Evolutionary conservation across 2,329 filamentous ascomycete genomes (phyloP), one percentile per base, ranked within the genome.

Genomic region (Raffaelea ambrosiae): DNA sequence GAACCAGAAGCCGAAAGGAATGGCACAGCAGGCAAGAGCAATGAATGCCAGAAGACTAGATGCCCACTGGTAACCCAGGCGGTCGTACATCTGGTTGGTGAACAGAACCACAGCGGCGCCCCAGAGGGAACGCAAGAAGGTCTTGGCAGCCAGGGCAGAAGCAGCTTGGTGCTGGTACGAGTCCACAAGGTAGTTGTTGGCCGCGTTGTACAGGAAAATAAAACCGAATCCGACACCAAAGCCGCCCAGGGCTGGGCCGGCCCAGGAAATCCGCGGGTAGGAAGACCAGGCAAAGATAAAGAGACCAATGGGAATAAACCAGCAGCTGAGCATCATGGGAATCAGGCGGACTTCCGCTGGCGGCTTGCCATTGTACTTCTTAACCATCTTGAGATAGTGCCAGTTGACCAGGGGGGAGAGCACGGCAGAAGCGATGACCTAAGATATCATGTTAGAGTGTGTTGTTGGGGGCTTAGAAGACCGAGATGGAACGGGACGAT

Each of bases 1-100:
- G 58, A 71, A 79, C 72, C 84, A 95, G 66, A 95, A 95, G 22
- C 87, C 63, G 61, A 83, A 95, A 0, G 88, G 88, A 55, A 94
- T 94, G 0, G 72, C 78, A 62, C 88, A 94, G 68, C 88, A 94
- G 0, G 78, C 83, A 5, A 94, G 67, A 16, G 76, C 79, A 55
- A 94, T 72, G 56, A 90, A 90, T 0, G 77, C 86, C 9, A 93
- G 67, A 10, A 93, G 71, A 0, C 76, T 74, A 44, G 79, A 81
- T 0, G 87, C 87, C 86, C 87, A 91, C 61, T 88, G 80, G 63
- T 88, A 74, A 9, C 81, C 81, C 14, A 91, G 71, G 3, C 81
- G 74, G 43, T 73, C 63, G 64, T 88, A 89, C 86, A 93, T 91
- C 63, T 91, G 86, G 54, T 76, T 73, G 0, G 87, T 91, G 66